Conservation (phyloP, 495 filamentous ascomycete species). For the Neurospora tetrasperma region DNA sequence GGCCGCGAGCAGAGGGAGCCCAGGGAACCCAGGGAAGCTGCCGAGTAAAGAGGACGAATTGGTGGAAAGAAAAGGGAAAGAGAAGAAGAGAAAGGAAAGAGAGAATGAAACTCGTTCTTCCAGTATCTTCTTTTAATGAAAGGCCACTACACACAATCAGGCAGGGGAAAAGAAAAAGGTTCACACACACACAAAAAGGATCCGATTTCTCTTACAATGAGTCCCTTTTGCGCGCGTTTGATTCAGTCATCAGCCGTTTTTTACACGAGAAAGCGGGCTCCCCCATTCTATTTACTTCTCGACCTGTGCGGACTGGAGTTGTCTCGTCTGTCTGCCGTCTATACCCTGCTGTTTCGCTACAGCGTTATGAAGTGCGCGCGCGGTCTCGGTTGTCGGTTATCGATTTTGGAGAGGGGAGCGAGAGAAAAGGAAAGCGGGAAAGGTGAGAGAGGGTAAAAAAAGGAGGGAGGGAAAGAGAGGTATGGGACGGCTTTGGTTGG, state of each 20-base stretch:
- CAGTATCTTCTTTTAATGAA: neutral
- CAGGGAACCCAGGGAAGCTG: slow-evolving; percentile 28
- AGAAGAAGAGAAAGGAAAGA: slow-evolving; percentile 2
- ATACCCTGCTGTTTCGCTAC: slow-evolving; percentile 1
- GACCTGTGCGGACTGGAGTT: neutral
- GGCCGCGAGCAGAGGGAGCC: slow-evolving; percentile 31
- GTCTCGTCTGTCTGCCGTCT: neutral
- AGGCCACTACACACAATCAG: neutral
- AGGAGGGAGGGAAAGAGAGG: neutral
- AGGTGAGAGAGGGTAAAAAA: neutral
- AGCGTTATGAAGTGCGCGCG: neutral
- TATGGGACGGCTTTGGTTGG: neutral
- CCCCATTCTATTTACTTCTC: neutral
- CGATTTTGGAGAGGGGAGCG: neutral
- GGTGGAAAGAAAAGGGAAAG: neutral
- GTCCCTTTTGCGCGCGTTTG: neutral
- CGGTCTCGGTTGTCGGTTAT: neutral
- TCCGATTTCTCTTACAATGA: neutral
- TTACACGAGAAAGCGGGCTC: neutral
- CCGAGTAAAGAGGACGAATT: slow-evolving; percentile 12
- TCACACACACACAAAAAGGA: neutral
- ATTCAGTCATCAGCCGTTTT: neutral
- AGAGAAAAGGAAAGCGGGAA: neutral
- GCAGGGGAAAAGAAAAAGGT: neutral
- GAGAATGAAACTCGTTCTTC: neutral